Evolutionary conservation across 2,329 filamentous ascomycete genomes (phyloP), one percentile per base, ranked within the genome.

Genomic region (Aspergillus caelatus): DNA sequence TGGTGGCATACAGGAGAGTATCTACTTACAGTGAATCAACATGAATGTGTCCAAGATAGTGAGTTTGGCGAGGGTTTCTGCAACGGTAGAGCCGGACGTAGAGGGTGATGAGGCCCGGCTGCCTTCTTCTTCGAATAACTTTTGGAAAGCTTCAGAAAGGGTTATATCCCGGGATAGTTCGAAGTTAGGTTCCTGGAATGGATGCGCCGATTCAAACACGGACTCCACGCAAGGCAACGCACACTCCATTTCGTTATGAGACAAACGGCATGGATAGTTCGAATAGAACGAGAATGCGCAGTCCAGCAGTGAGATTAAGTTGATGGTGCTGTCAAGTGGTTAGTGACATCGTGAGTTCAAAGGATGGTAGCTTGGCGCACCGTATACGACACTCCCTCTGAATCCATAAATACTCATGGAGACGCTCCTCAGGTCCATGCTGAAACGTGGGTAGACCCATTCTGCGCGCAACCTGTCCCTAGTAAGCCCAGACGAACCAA

Each of bases 281-380:
- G 79, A 76, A 62, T 77, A 82, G 63, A 82, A 82, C 2, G 73
- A 76, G 61, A 82, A 80, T 12, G 80, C 80, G 57, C 76, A 80
- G 66, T 82, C 81, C 11, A 82, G 69, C 4, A 80, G 71, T 0
- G 74, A 75, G n/a, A 82, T 75, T 4, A 78, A 72, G 46, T 70
- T 75, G 43, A 81, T 77, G 4, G 78, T 77, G 19, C 80, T 82
- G 34, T 4, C 21, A 7, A 11, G 16, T 54, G 12, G 19, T 71
- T 52, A 72, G 68, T 28, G 19, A 10, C 11, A 21, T 7, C 9
- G 14, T 6, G 4, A 16, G 26, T 19, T 10, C 10, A 43, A 50
- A 14, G 2, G 8, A 10, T 21, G 43, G 11, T 10, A 21, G 11
- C 32, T 4, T 2, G 1, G 48, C 71, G 32, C 69, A 81, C 78